Base-by-base conservation (phyloP, 768 basidiomycete species). In the Agrocybe praecox region DNA sequence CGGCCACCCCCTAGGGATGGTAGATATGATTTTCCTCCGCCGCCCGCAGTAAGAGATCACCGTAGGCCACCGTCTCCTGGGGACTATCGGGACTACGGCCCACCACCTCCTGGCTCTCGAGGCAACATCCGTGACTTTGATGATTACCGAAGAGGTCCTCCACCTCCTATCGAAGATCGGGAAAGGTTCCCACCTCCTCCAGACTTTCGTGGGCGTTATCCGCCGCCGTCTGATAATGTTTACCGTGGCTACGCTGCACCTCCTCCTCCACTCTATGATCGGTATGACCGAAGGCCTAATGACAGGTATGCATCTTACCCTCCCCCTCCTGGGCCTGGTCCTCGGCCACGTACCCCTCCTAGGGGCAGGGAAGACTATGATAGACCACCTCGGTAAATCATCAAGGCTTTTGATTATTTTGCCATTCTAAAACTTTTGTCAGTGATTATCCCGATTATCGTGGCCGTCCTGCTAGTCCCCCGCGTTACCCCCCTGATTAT, bases 101-200 rank as follows among this genome's bases (percentile, higher is more conserved):
- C 80, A 42, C 72, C 76, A 60, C 72, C 79, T 57, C 72, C 76
- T 60, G 64, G 77, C 58, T 73, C 76, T 64, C 81, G 86, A 46
- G 84, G n/a, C n/a, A n/a, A n/a, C n/a, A n/a, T 76, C 62, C 82
- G 87, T 56, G 89, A 92, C 47, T 80, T 84, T 63, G 89, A 93
- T 62, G 91, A 92, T 48, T 87, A 85, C 61, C 80, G 86, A 64
- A 76, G 79, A 53, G 79, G 78, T 32, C 75, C 72, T 29, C 73
- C 75, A 58, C 70, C 76, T 17, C 57, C 75, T 64, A 53, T 65
- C 34, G 60, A 63, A 61, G 80, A 81, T 15, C 74, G 81, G 43
- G 81, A 83, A 23, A 80, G 87, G 46, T 88, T 84, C 8, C 76
- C 75, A 6, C 79, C 76, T 17, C 73, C 83, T 24, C 72, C 81